Conservation (phyloP, 176 grass and related monocot genomes). For the Paspalum vaginatum region DNA sequence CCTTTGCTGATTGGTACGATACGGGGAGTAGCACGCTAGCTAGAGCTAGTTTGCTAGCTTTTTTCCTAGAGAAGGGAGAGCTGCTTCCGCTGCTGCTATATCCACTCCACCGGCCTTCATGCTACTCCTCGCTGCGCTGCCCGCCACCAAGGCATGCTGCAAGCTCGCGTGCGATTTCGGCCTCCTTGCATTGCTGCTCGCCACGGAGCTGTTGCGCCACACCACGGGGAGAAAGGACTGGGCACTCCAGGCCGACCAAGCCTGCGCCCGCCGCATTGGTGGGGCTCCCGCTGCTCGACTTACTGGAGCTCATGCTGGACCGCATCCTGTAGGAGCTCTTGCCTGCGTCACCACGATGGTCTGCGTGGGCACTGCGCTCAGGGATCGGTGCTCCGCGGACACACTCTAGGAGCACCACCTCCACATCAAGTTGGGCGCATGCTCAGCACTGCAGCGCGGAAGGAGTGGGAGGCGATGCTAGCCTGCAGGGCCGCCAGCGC, state of each 20-base stretch:
- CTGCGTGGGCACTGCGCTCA: conserved; percentile 61
- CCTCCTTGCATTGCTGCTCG: conserved; percentile 52
- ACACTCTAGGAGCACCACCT: conserved; percentile 69
- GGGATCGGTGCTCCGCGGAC: conserved; percentile 59
- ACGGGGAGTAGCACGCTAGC: too few species aligned
- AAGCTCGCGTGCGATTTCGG: conserved; percentile 55
- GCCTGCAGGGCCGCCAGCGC: not conserved
- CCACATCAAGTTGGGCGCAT: conserved; percentile 59
- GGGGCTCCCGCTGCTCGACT: conserved; percentile 64
- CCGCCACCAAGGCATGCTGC: conserved; percentile 44
- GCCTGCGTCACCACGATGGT: conserved; percentile 61
- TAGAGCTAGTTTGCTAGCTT: too few species aligned
- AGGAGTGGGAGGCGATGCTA: conserved; percentile 59
- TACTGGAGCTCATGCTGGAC: conserved; percentile 80
- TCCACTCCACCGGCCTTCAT: conserved; percentile 71
- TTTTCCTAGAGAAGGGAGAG: not conserved
- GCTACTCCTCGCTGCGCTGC: conserved; percentile 55
- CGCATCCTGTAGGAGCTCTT: conserved; percentile 77
- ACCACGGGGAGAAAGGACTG: not conserved
- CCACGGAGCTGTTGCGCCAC: conserved; percentile 42
- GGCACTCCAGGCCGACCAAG: too few species aligned
- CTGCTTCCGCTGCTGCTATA: conserved; percentile 67
- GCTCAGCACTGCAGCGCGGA: conserved; percentile 45
- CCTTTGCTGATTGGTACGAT: conserved; percentile 21
- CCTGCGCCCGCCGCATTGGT: not conserved